Evolutionary conservation across 1,284 basidiomycete species (phyloP), one percentile per base, ranked within the genome.

Genomic region (Calocybe gambosa): DNA sequence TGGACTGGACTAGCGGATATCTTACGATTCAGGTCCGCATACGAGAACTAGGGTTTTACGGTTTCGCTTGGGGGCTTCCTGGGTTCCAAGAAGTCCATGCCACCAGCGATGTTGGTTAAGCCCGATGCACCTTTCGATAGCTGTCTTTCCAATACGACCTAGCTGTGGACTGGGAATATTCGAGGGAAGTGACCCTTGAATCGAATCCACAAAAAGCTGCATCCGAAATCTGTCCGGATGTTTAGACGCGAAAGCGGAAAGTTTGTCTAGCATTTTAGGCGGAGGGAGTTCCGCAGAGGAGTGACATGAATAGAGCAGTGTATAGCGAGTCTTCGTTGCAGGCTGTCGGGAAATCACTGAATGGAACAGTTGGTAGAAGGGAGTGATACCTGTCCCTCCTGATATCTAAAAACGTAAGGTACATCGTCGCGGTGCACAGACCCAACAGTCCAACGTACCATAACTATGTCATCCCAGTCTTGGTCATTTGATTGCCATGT

Each of bases 381-480:
- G 88, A 10, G 88, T 82, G 40, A 91, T 80, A 20, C 89, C 88
- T 3, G 89, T 91, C 23, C 88, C 88, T 33, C 88, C 88, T 35
- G 85, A 89, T 43, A 91, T 80, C 88, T 91, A 50, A n/a, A 7
- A 18, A 21, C 3, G 15, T 25, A 21, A 18, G 46, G 42, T 40
- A 37, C 23, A 31, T 29, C 18, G 43, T 42, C 5, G 9, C 28
- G 13, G 13, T 3, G 20, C 15, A 35, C 18, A 29, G 19, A 28
- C 19, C 6, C 9, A 13, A 35, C 2, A 4, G 47, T 20, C 10
- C 31, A 7, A 58, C 76, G 43, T 60, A 84, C 90, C 80, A 93
- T 82, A 15, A 92, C 66, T 43, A 93, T 66, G 51, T 92, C 80
- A 57, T 92, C 89, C 80, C 80, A 89, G 12, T 60, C 63, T 41